Base-by-base conservation (phyloP, 768 basidiomycete genomes). In the Pulveroboletus sp. region DNA sequence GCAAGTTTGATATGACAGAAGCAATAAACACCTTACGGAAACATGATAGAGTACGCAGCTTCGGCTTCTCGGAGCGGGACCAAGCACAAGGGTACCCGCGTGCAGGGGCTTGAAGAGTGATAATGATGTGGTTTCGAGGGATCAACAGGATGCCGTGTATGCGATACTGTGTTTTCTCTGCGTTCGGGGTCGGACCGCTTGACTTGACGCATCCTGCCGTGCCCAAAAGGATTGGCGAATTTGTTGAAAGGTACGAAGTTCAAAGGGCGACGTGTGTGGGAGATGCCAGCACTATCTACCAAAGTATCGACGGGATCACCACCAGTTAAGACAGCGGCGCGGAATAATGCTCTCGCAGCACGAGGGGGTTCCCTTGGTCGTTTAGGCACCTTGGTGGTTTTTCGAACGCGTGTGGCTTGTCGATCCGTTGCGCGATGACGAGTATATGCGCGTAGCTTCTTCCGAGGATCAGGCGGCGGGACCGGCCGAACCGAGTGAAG, bases 61-160 rank as follows among this genome's bases (percentile, higher is more conserved):
- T 66, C 61, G 23, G 64, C 65, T 49, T 68, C 59, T 32, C 24
- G 57, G 21, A 64, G 11, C 2, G 65, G 66, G 29, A 66, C 46
- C 29, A 66, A 47, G 42, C 7, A 29, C 40, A 68, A 52, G 23
- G 64, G 64, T 20, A 6, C n/a, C 31, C 56, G 57, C 34, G 33
- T 7, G n/a, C 29, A 29, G 10, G 37, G 34, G 36, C n/a, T 27
- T 35, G 43, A 23, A 32, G 23, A 29, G 6, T 11, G 43, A 12
- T 40, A 38, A 7, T 25, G 47, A 41, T 17, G 51, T n/a, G 35
- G n/a, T 38, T 49, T 11, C 6, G 32, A 27, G 16, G 25, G n/a
- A 20, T 45, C 33, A 14, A 39, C 13, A 8, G 12, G 23, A 19
- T 25, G 40, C 33, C 40, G 51, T 31, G 49, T 25, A 12, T 25